phyloP scores from a whole-genome alignment of 202 grass and related monocot species.

The Saccharum hybrid region DNA sequence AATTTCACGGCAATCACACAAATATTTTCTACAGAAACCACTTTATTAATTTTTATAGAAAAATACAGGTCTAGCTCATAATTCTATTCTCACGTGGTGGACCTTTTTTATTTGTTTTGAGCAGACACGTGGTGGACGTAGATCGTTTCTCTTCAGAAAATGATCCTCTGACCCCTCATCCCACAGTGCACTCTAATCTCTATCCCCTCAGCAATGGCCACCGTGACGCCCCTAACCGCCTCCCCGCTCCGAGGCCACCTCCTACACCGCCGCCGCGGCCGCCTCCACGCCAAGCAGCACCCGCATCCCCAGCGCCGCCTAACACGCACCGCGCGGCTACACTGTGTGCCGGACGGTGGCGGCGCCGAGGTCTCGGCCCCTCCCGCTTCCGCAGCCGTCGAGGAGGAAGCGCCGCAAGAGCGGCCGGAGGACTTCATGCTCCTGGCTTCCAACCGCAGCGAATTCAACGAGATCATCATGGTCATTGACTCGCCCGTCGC shows the following conservation, averaged over 20 bases:
- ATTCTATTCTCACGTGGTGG: background rate
- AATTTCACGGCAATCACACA: too few relatives aligned
- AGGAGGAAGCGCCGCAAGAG: constrained; percentile 19
- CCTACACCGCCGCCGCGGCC: constrained; percentile 26
- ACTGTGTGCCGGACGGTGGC: constrained; percentile 33
- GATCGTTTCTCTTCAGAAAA: background rate
- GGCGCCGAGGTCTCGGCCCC: constrained; percentile 24
- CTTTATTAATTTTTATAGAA: too few relatives aligned
- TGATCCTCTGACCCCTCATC: background rate
- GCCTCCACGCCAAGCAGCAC: constrained; percentile 12
- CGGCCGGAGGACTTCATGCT: constrained; percentile 50
- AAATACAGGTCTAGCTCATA: too few relatives aligned
- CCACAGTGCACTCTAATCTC: background rate
- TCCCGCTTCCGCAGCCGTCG: background rate
- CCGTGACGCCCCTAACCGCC: constrained; percentile 43
- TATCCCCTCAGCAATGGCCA: constrained; percentile 48
- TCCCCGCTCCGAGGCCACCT: constrained; percentile 37
- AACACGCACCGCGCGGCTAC: background rate
- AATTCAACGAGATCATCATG: constrained; percentile 77
- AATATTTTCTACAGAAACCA: too few relatives aligned
- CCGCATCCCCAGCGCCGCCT: background rate
- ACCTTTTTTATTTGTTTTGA: too few relatives aligned
- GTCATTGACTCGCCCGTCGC: constrained; percentile 70
- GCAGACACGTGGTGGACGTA: too few relatives aligned
- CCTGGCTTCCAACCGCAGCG: constrained; percentile 52